phyloP scores from a whole-genome alignment of 768 basidiomycete genomes.

The Boletus rufocinnamomeus region DNA sequence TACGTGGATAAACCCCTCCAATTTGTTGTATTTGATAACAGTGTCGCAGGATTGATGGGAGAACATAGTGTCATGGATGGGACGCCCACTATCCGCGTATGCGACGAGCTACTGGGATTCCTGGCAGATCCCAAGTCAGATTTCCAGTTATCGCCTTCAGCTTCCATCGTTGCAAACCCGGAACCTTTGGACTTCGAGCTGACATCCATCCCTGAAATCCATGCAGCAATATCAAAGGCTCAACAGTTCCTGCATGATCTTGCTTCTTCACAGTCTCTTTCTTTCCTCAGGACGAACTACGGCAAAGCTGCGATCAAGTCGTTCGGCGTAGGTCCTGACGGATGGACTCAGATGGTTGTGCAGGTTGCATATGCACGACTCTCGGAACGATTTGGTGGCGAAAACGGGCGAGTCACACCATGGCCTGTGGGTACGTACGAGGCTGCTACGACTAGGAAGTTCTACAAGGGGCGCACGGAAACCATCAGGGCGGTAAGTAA shows the following conservation, averaged over 20 bases:
- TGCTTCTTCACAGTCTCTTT: constrained; percentile 61
- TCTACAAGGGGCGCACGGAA: constrained; percentile 89
- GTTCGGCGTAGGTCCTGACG: constrained; percentile 89
- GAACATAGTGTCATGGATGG: constrained; percentile 94
- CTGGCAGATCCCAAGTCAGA: constrained; percentile 66
- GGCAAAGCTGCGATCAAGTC: constrained; percentile 86
- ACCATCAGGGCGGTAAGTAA: constrained; percentile 82
- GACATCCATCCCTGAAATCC: constrained; percentile 37
- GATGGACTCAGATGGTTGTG: constrained; percentile 91
- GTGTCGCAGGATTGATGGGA: constrained; percentile 83
- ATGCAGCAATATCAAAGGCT: constrained; percentile 55
- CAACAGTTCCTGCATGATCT: constrained; percentile 57
- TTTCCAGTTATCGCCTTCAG: constrained; percentile 43
- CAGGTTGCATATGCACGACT: constrained; percentile 87
- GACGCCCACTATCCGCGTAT: constrained; percentile 74
- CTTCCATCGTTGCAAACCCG: constrained; percentile 35
- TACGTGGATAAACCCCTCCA: constrained; percentile 92
- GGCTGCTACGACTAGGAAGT: constrained; percentile 87
- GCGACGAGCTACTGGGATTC: constrained; percentile 65
- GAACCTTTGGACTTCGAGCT: constrained; percentile 66
- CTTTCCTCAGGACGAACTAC: constrained; percentile 67
- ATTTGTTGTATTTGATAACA: constrained; percentile 84
- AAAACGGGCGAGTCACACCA: constrained; percentile 30
- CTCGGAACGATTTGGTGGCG: constrained; percentile 36
- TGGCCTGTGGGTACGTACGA: constrained; percentile 87